Percentiles rank a stretch among this genome's conserved stretches.
These are phyloP conservation scores for Euphorbia schlechtendalii DNA, from an alignment of 441 rosid genomes.

Conservation along the genomic window DNA sequence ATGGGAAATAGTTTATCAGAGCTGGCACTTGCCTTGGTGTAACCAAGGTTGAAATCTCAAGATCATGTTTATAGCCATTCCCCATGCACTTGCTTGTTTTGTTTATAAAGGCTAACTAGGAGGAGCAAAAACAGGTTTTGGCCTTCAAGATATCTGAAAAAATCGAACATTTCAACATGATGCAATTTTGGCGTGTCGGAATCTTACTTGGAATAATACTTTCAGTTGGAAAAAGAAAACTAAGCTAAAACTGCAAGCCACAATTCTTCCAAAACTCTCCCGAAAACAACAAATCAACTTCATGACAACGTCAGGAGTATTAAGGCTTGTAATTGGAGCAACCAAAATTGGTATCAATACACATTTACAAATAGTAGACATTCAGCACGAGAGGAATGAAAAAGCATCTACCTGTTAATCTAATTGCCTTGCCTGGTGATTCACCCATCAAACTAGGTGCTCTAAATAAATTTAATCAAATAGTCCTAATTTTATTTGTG, in stretches of 20 bases:
- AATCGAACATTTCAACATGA: too few relatives aligned
- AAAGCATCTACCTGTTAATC: too few relatives aligned
- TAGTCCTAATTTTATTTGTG: conserved; percentile 23
- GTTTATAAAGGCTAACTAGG: conserved; percentile 55
- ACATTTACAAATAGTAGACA: conserved; percentile 11
- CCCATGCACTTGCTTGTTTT: conserved; percentile 62
- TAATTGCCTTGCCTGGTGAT: background rate
- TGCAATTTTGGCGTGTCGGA: too few relatives aligned
- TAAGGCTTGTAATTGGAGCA: too few relatives aligned
- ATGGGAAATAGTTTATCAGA: too few relatives aligned
- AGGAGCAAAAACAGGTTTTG: conserved; percentile 50
- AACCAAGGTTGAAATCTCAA: conserved; percentile 60
- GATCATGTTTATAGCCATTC: conserved; percentile 54
- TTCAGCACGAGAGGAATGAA: background rate
- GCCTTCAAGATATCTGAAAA: too few relatives aligned
- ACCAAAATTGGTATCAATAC: conserved; percentile 4
- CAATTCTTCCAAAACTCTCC: too few relatives aligned
- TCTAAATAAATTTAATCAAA: background rate
- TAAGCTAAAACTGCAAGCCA: too few relatives aligned
- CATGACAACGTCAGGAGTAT: too few relatives aligned
- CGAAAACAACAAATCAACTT: too few relatives aligned
- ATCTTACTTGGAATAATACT: too few relatives aligned
- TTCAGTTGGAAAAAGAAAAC: too few relatives aligned
- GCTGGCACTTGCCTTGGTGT: conserved; percentile 38
- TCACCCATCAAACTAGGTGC: conserved; percentile 2